A percentile compares a stretch with the other conserved stretches of the same genome.
Conservation (phyloP, 2,329 filamentous ascomycete species). For the Metarhizium humberi region DNA sequence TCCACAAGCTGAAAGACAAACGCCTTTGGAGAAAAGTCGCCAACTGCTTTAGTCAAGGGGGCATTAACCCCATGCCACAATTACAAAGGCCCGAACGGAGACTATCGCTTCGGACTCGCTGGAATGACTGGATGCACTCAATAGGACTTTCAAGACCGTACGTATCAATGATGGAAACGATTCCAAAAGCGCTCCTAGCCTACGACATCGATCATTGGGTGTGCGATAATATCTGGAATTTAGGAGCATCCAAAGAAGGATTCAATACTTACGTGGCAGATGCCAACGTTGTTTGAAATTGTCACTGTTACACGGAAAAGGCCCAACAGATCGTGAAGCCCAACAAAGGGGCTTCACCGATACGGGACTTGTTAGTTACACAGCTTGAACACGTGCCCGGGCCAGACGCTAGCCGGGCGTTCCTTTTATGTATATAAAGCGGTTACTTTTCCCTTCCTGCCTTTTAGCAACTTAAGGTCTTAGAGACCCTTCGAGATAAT, state of each 20-base stretch:
- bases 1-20: constrained; percentile 19
- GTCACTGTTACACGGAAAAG: no score
- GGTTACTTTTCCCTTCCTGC: no score
- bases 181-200: constrained; percentile 14
- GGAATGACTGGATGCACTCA: constrained; percentile 16
- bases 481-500: no score
- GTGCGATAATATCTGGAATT: constrained; percentile 17
- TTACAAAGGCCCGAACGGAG: constrained; percentile 1
- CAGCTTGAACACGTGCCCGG: no score
- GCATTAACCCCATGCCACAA: constrained; percentile 13
- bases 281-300: neutral
- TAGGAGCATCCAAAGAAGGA: constrained; percentile 9
- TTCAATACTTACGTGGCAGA: neutral
- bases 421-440: no score
- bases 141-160: constrained; percentile 11
- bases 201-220: constrained; percentile 13
- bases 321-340: no score
- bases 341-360: no score
- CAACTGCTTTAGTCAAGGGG: constrained; percentile 18
- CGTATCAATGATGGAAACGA: constrained; percentile 12
- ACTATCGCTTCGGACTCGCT: constrained; percentile 9
- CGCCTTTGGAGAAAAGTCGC: constrained; percentile 18
- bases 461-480: no score
- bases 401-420: no score
- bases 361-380: no score